Evolutionary conservation across 73 alveolate species (phyloP), one percentile per base, ranked within the genome.

Genomic region (Halteria grandinella): DNA sequence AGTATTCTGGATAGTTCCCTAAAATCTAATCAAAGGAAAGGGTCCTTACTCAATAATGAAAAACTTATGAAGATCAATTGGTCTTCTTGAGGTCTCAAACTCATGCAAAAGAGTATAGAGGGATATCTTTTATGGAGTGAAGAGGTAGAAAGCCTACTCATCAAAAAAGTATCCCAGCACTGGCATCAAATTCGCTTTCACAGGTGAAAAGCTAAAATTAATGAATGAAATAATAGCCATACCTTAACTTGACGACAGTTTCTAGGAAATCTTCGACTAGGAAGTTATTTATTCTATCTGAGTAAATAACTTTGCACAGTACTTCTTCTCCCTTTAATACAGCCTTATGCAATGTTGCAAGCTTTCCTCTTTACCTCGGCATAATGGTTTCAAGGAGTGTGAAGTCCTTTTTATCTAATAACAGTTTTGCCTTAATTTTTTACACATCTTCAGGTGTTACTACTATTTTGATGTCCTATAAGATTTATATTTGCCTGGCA

Each of bases 1-100:
- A 60, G 41, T 37, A 60, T 60, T 40, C 77, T 60, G 18, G 77
- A 60, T 34, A 60, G 36, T 40, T 60, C 77, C 41, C 77, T 60
- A 60, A 36, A 28, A 25, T 15, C 11, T 25, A 1, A 8, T 36
- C 47, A 10, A 15, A 6, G n/a, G 21, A 24, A 60, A 7, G 17
- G 37, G 2, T 29, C 15, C 14, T 36, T 60, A 60, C 77, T 60
- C 43, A 12, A 49, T 49, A 15, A 60, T 60, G 10, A 25, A 49
- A 40, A 60, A 60, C 24, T 60, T 60, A 27, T 60, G 60, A 28
- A 60, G 27, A 36, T 8, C 10, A 21, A 59, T 40, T 3, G 43
- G 57, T 27, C 21, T 5, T 21, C 43, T 60, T 40, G 20, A 40
- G 2, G 10, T 8, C 20, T 36, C 58, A 8, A 43, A 40, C 43